phyloP scores from a whole-genome alignment of 192 early-diverging fungal genomes.

The Rhizoclosmatium sp. region DNA sequence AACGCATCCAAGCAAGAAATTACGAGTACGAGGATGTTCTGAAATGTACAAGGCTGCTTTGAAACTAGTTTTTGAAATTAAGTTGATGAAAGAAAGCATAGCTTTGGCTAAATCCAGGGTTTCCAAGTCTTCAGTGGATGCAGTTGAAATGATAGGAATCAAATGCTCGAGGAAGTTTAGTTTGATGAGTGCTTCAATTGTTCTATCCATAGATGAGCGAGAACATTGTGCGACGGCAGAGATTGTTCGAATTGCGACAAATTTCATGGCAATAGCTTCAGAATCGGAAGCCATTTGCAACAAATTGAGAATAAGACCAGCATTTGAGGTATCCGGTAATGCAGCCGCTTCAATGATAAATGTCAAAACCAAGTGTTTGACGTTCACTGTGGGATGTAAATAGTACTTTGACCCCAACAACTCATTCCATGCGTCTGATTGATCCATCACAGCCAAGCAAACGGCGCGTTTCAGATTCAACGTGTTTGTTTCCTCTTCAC shows the following conservation, averaged over 20 bases:
- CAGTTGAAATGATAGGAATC: background rate
- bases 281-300: conserved; percentile 3
- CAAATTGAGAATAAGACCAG: conserved; percentile 11
- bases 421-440: conserved; percentile 8
- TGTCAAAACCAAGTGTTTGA: background rate
- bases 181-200: conserved; percentile 15
- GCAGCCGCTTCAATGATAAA: background rate
- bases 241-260: background rate
- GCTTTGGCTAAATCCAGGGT: background rate
- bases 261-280: background rate
- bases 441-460: conserved; percentile 13
- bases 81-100: background rate
- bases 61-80: background rate
- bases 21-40: background rate
- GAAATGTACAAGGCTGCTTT: background rate
- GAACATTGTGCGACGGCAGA: background rate
- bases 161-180: conserved; percentile 11
- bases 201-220: background rate
- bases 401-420: conserved; percentile 3
- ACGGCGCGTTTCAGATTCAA: background rate
- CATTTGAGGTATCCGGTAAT: conserved; percentile 28
- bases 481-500: background rate
- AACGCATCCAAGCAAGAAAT: background rate
- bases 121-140: background rate
- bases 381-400: background rate